Conservation (phyloP, 257 asterid species). For the Fraxinus pennsylvanica region DNA sequence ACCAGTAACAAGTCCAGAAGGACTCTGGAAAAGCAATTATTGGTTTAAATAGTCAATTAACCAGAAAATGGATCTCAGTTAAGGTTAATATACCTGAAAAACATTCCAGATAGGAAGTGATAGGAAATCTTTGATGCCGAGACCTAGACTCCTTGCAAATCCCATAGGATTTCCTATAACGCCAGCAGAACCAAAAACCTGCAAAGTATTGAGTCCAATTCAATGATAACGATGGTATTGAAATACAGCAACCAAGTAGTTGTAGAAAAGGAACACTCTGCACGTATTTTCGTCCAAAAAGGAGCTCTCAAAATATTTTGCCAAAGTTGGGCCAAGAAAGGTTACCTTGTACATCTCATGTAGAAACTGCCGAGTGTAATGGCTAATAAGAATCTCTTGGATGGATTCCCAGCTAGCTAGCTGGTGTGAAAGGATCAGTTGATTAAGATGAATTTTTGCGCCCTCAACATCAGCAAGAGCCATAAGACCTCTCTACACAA, state of each 20-base stretch:
- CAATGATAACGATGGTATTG: slow-evolving; percentile 12
- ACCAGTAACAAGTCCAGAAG: slow-evolving; percentile 86
- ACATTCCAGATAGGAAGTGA: slow-evolving; percentile 86
- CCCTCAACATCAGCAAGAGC: slow-evolving; percentile 99
- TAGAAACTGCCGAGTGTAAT: slow-evolving; percentile 83
- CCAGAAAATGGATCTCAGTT: background rate
- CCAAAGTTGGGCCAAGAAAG: slow-evolving; percentile 19
- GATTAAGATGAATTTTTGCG: slow-evolving; percentile 84
- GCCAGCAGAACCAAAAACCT: slow-evolving; percentile 99
- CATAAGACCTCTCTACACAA: slow-evolving; percentile 87
- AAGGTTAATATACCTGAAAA: slow-evolving; percentile 59
- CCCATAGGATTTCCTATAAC: slow-evolving; percentile 97
- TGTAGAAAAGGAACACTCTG: background rate
- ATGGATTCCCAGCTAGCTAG: slow-evolving; percentile 96
- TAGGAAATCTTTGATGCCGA: slow-evolving; percentile 89
- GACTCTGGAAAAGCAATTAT: slow-evolving; percentile 66
- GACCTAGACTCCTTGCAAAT: slow-evolving; percentile 88
- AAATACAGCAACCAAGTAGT: background rate
- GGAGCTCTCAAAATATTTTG: slow-evolving; percentile 13
- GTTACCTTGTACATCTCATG: slow-evolving; percentile 97
- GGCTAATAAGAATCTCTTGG: slow-evolving; percentile 79
- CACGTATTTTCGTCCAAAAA: background rate
- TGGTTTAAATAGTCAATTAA: background rate
- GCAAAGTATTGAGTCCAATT: slow-evolving; percentile 27
- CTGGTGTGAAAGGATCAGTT: slow-evolving; percentile 78